A percentile compares a stretch with the other conserved stretches of the same genome.
These are phyloP conservation scores for Tympanopsis confertula DNA, from an alignment of 2,329 filamentous ascomycete genomes.

Conservation along the genomic window DNA sequence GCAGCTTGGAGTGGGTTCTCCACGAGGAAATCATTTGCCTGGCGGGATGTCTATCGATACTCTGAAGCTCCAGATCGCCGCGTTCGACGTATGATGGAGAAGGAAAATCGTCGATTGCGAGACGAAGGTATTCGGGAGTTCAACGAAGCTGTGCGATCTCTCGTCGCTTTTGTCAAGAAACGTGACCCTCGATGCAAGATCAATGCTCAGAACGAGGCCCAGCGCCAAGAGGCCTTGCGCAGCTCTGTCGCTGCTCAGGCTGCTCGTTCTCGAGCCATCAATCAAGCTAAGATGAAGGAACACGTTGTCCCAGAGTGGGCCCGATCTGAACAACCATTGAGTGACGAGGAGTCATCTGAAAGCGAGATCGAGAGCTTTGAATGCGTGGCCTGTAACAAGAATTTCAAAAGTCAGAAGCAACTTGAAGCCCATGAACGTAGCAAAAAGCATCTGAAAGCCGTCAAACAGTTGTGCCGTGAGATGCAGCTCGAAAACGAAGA, in stretches of 20 bases:
- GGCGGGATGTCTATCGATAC: slow-evolving; percentile 76
- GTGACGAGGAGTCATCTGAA: slow-evolving; percentile 33
- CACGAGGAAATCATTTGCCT: slow-evolving; percentile 76
- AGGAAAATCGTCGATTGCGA: slow-evolving; percentile 77
- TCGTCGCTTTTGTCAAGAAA: slow-evolving; percentile 82
- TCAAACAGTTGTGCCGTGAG: slow-evolving; percentile 67
- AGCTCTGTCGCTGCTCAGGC: slow-evolving; percentile 76
- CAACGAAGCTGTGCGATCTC: slow-evolving; percentile 78
- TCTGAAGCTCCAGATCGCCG: slow-evolving; percentile 80
- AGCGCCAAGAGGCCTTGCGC: slow-evolving; percentile 67
- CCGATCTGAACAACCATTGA: slow-evolving; percentile 39
- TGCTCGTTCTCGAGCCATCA: slow-evolving; percentile 68
- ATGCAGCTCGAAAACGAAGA: slow-evolving; percentile 72
- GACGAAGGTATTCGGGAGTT: slow-evolving; percentile 79
- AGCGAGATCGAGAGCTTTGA: slow-evolving; percentile 50
- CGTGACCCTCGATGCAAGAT: slow-evolving; percentile 75
- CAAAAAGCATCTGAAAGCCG: slow-evolving; percentile 86
- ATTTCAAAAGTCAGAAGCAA: slow-evolving; percentile 85
- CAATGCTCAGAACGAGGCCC: slow-evolving; percentile 66
- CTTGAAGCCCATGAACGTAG: slow-evolving; percentile 86
- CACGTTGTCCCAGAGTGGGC: slow-evolving; percentile 66
- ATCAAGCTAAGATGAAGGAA: slow-evolving; percentile 61
- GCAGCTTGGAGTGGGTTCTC: slow-evolving; percentile 67
- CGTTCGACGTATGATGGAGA: slow-evolving; percentile 77
- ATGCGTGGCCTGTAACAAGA: slow-evolving; percentile 68